Evolutionary conservation across 768 basidiomycete genomes (phyloP).

Genomic region (Mycena vitilis): DNA sequence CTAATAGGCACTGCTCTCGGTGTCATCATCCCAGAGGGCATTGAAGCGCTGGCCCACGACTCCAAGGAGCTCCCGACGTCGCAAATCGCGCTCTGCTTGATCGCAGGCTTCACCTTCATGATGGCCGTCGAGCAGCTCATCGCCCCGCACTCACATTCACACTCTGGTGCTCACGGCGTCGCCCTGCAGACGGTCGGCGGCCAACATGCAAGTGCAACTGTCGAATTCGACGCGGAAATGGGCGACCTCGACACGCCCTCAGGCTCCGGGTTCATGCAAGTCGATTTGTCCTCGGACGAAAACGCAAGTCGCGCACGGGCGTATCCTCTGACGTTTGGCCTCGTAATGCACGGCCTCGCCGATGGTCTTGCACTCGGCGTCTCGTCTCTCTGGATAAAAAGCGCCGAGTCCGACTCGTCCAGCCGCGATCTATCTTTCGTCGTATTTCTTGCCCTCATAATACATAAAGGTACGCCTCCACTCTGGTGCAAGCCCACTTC

Average conservation of each 20-base stretch:
- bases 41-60: constrained; percentile 66
- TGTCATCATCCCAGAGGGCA: constrained; percentile 93
- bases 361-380: constrained; percentile 95
- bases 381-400: constrained; percentile 57
- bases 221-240: constrained; percentile 73
- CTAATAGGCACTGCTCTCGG: constrained; percentile 91
- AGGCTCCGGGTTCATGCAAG: constrained; percentile 38
- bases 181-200: constrained; percentile 42
- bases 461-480: constrained; percentile 83
- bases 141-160: constrained; percentile 61
- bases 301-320: constrained; percentile 53
- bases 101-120: constrained; percentile 73
- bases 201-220: constrained; percentile 39
- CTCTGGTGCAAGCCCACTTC: constrained; percentile 4
- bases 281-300: constrained; percentile 33
- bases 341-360: constrained; percentile 88
- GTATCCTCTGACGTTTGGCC: constrained; percentile 83
- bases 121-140: constrained; percentile 75
- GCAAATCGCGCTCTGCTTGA: constrained; percentile 70
- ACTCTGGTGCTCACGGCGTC: constrained; percentile 45
- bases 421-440: constrained; percentile 74
- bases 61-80: constrained; percentile 58
- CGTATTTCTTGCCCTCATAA: constrained; percentile 89
- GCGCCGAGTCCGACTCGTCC: constrained; percentile 39
- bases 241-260: constrained; percentile 53